These are phyloP conservation scores for Avena atlantica DNA, from an alignment of 176 grass and related monocot genomes.

Conservation along the genomic window DNA sequence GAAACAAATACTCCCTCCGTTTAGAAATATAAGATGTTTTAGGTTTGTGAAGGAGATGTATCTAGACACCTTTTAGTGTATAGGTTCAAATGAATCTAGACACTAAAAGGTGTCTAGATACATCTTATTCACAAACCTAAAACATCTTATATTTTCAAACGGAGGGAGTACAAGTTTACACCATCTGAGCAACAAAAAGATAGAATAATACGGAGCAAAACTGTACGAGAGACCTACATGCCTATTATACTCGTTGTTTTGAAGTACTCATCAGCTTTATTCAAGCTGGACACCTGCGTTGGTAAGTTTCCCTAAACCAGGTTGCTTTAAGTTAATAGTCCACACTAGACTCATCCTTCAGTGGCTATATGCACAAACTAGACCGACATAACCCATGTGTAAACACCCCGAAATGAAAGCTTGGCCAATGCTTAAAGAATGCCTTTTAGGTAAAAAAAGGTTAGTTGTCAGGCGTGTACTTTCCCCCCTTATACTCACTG, in stretches of 20 bases:
- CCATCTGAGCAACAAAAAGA: neutral
- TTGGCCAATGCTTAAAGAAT: neutral
- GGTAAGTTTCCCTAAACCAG: neutral
- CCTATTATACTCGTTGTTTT: neutral
- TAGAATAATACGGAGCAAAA: neutral
- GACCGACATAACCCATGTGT: no score
- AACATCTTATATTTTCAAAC: no score
- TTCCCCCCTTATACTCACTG: neutral
- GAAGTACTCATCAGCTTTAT: neutral
- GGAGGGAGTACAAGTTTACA: neutral
- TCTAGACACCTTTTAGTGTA: no score
- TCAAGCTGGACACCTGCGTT: neutral
- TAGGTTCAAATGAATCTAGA: no score
- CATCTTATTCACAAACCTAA: no score
- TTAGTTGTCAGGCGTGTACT: constrained; percentile 2
- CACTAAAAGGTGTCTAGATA: no score
- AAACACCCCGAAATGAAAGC: neutral
- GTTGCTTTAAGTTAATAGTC: neutral
- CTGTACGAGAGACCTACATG: neutral
- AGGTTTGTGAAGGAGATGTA: no score
- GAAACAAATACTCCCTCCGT: no score
- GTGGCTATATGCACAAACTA: no score
- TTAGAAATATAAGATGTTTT: no score
- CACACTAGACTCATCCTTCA: neutral
- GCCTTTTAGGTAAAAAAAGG: neutral